A percentile compares a stretch with the other conserved stretches of the same genome.
Conservation (phyloP, 805 yeast genomes). For the Tetrapisispora arboricola region DNA sequence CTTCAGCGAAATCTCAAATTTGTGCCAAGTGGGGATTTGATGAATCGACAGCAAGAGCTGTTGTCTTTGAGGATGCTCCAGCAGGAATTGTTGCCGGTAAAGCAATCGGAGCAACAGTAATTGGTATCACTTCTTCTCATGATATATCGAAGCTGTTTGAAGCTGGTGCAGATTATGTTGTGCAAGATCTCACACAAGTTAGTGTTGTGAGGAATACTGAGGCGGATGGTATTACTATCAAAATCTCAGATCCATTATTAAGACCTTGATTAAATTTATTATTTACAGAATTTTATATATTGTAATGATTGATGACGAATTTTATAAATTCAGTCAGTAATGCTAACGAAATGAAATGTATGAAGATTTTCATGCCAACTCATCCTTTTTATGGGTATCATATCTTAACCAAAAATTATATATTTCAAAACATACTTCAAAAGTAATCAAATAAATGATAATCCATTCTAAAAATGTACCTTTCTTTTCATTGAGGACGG, state of each 20-base stretch:
- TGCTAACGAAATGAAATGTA: neutral
- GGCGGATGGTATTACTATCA: constrained; percentile 5
- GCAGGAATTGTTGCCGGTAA: constrained; percentile 74
- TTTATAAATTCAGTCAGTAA: too few relatives aligned
- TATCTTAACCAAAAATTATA: constrained; percentile 45
- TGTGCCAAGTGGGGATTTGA: constrained; percentile 28
- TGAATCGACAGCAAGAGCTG: constrained; percentile 25
- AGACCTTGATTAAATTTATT: neutral
- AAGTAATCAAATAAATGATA: constrained; percentile 69
- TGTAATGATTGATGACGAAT: neutral
- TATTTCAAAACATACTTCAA: constrained; percentile 76
- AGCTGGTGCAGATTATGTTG: constrained; percentile 73
- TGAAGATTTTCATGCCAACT: neutral
- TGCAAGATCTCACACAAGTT: constrained; percentile 43
- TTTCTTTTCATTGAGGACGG: constrained; percentile 65
- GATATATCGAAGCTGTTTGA: constrained; percentile 49
- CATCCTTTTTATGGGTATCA: neutral
- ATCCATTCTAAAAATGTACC: constrained; percentile 79
- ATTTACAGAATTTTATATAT: neutral
- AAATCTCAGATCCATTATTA: constrained; percentile 6
- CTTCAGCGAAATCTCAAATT: constrained; percentile 44
- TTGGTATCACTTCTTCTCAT: constrained; percentile 70
- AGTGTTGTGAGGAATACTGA: constrained; percentile 8
- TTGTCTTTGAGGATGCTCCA: constrained; percentile 79
- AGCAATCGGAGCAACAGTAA: constrained; percentile 62